Evolutionary conservation across 148 eudicot species (phyloP), one percentile per base, ranked within the genome.

Genomic region (Linanthus parryae): DNA sequence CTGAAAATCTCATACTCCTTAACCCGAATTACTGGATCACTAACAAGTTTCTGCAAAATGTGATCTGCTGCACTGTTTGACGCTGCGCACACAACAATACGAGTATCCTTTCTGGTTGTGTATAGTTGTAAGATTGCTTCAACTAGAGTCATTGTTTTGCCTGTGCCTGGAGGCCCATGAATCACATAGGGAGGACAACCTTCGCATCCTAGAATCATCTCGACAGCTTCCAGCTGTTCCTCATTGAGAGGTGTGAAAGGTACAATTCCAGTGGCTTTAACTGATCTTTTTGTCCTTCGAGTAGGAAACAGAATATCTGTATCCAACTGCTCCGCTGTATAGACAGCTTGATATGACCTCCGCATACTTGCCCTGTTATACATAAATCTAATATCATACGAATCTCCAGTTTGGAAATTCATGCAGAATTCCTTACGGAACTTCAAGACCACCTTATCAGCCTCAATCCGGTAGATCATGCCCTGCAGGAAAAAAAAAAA

Each of bases 141-240:
- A 8, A 84, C 74, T 1, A 88, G 68, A 26, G 92, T 88, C 76
- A 62, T 66, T 1, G 96, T 83, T 57, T 88, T 88, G 26, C 96
- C 96, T 25, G 96, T 88, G 36, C 96, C 96, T 1, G 96, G 96
- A 35, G 96, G 96, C 8, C 94, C 94, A 66, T 84, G 73, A 42
- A 84, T 84, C 52, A 84, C 61, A 52, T 77, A 84, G 7, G 94
- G 94, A 42, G 75, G 64, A 41, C 79, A 84, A 3, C 84, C 88
- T 68, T 58, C 57, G 67, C 84, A 73, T 7, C 82, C 75, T 20
- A 84, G 63, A 34, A 84, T 78, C 75, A 67, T 80, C 52, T 71
- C 68, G 46, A 84, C 64, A 16, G 84, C 79, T 54, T 60, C 55
- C 18, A 58, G 41, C 52, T 84, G 94, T 65, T 84, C 84, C 70